Base-by-base conservation (phyloP, 2,329 filamentous ascomycete species). In the Paecilomyces sp. region DNA sequence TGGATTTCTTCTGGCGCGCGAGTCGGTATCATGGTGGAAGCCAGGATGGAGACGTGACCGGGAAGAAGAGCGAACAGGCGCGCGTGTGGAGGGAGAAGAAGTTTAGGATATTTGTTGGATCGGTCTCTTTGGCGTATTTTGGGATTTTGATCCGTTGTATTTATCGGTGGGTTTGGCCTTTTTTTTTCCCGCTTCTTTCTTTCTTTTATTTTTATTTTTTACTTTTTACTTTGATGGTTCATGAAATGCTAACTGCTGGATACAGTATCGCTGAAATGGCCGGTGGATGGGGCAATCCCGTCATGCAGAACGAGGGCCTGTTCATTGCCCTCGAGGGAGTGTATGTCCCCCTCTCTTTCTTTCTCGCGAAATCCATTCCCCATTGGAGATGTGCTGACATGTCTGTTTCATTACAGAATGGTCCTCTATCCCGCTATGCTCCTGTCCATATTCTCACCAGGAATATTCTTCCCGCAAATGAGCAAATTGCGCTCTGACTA, bases 261-360 rank as follows among this genome's bases (percentile, higher is more conserved):
- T 55, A 28, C n/a, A 61, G 64, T 66, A 82, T 87, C 57, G 82
- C 81, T 1, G 85, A 88, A 69, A 86, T 88, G 83, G 80, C 82
- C 1, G 83, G 83, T 28, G 85, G 85, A 22, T 88, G 85, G 84
- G 83, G 82, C 9, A 86, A 85, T 72, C 68, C 77, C 15, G 83
- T 87, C 68, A 87, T 88, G 84, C 83, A 85, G 64, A 80, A 87
- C 70, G 77, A 88, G 74, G 74, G 77, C 53, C 81, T 80, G 18
- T 88, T 87, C 66, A 78, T 86, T 61, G 79, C 83, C 12, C 77
- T 87, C 47, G 85, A 88, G 65, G 76, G 79, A 62, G 77, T 78
- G 80, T 83, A 67, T 69, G 72, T 71, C 9, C 5, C 5, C 18
- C 31, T 8, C 28, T 41, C 11, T 22, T 22, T 12, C 47, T 15